Evolutionary conservation across 2,329 filamentous ascomycete genomes (phyloP), one percentile per base, ranked within the genome.

Genomic region (Ascochyta lentis): DNA sequence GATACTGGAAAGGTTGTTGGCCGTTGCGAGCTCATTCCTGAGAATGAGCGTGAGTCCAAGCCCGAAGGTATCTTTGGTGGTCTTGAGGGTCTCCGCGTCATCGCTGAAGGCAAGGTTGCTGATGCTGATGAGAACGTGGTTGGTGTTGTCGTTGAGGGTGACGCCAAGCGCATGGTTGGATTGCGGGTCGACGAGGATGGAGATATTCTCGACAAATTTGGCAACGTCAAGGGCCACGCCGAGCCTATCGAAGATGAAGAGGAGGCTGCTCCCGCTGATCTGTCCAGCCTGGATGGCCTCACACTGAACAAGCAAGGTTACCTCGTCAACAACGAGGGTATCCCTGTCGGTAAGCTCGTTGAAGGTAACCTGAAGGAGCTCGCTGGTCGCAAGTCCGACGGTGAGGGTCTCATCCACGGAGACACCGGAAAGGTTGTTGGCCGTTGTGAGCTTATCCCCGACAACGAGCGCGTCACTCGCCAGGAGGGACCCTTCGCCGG

Each of bases 1-100:
- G 89, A 91, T 71, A 84, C 82, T 15, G 89, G 89, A 38, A 86
- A 89, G 56, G 79, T 90, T 41, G 82, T 91, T 55, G 89, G 89
- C 57, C 83, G 81, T 54, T 86, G 86, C 42, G 87, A 91, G 67
- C 77, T 90, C 23, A 86, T 91, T 27, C 81, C 88, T 19, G 86
- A 88, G 66, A 82, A 86, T 8, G 87, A 91, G 77, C 80, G 79
- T 46, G 80, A 80, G 64, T 70, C 73, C 53, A 81, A 79, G 70
- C 78, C 79, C 35, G 80, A 82, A 56, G 80, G 80, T 54, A 78
- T 78, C 33, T 82, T 82, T 60, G 79, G 79, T 55, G 80, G 80
- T 59, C 77, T 81, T 27, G 70, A 81, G 57, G 80, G 77, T 46
- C 77, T 82, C 16, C 77, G 78, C 49, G 80, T 82, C 49, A 70